These are phyloP conservation scores for Cichorium intybus DNA, from an alignment of 140 eudicot genomes.

Conservation along the genomic window DNA sequence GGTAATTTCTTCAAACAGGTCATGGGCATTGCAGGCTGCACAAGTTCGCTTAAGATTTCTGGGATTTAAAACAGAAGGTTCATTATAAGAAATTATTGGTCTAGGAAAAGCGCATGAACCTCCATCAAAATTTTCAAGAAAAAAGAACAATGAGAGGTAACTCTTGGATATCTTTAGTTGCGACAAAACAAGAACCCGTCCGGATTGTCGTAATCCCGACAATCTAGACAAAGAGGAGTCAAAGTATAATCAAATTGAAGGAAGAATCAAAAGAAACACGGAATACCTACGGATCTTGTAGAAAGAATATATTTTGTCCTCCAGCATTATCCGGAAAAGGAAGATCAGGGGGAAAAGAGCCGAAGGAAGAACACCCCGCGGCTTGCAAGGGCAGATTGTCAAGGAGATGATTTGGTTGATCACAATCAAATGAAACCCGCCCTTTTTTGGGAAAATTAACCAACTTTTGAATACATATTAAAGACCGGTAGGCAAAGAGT, in stretches of 20 bases:
- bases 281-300: neutral
- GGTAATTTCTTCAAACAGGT: neutral
- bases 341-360: neutral
- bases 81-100: neutral
- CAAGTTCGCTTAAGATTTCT: neutral
- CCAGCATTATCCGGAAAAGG: neutral
- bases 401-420: conserved; percentile 4
- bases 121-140: neutral
- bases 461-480: neutral
- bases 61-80: neutral
- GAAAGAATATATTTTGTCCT: neutral
- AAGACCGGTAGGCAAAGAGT: too few relatives aligned
- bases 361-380: neutral
- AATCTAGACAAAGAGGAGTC: neutral
- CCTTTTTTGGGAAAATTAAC: neutral
- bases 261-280: neutral
- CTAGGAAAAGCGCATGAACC: neutral
- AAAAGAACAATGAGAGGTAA: too few relatives aligned
- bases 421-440: neutral
- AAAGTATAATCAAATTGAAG: neutral
- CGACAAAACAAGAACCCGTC: neutral
- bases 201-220: neutral
- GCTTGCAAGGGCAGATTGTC: neutral
- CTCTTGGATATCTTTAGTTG: neutral
- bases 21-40: neutral